Percentiles rank a stretch among this genome's conserved stretches.
phyloP scores from a whole-genome alignment of 805 yeast species.

The Wickerhamiella vanderwaltii region DNA sequence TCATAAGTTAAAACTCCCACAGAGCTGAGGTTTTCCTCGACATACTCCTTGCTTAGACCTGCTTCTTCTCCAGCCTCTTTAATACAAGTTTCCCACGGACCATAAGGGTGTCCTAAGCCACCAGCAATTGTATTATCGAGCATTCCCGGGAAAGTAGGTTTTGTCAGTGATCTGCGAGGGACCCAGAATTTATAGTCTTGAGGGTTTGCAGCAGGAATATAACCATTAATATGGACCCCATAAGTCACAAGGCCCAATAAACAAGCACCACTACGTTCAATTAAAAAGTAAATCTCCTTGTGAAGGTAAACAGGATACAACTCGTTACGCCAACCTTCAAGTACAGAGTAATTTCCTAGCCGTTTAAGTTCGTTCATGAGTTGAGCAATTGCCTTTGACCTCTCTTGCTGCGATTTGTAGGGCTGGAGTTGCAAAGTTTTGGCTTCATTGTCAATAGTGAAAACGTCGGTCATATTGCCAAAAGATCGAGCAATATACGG shows the following conservation, averaged over 20 bases:
- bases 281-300: conserved; percentile 44
- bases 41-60: conserved; percentile 46
- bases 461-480: not conserved
- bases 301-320: conserved; percentile 54
- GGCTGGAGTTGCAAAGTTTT: conserved; percentile 1
- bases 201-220: conserved; percentile 34
- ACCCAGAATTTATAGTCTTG: conserved; percentile 49
- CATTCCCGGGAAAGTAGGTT: conserved; percentile 83
- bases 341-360: conserved; percentile 19
- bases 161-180: conserved; percentile 64
- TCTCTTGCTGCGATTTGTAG: not conserved
- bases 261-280: conserved; percentile 76
- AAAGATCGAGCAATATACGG: conserved; percentile 12
- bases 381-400: conserved; percentile 8
- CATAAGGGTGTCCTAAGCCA: conserved; percentile 75
- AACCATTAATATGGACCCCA: conserved; percentile 84
- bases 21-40: conserved; percentile 33
- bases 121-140: conserved; percentile 94
- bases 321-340: conserved; percentile 69
- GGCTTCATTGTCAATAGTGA: conserved; percentile 2
- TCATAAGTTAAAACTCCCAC: conserved; percentile 61
- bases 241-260: conserved; percentile 77
- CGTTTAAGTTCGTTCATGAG: conserved; percentile 21
- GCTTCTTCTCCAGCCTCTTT: conserved; percentile 92
- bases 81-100: conserved; percentile 58